Base-by-base conservation (phyloP, 2,329 filamentous ascomycete species). In the Venturia pyrina region DNA sequence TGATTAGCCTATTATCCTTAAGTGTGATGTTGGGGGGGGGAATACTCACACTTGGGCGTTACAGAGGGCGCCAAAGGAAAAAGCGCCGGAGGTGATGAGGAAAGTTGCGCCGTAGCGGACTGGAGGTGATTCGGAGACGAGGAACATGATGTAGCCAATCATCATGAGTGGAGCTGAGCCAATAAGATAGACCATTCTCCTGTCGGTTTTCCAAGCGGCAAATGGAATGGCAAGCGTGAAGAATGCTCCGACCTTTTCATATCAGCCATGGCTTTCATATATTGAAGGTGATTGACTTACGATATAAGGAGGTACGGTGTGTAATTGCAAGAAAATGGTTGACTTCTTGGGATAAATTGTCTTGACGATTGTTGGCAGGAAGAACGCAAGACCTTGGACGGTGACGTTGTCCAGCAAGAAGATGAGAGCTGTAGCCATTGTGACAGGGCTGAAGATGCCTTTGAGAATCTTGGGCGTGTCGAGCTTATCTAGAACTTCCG, bases 31-130 rank as follows among this genome's bases (percentile, higher is more conserved):
- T 7, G 3, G 4, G 24, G 3, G 4, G 24, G 28, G 8, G 48
- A 10, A 24, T 15, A 53, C 48, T 53, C 3, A 53, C 0, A 83
- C 85, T 65, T 90, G 83, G 0, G 87, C 87, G 68, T 88, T 89
- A 69, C 82, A 84, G 15, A 91, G 80, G 0, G 87, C 81, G 0
- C 87, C 88, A 59, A 85, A 82, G 3, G 83, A 75, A 70, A 89
- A 90, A 5, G 85, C 83, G 0, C 86, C 87, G 8, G 80, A 79
- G 1, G 87, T 83, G 65, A 90, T 86, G 66, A 91, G 74, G 75
- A 91, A 91, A 0, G 87, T 88, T 0, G 87, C 89, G 0, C 82
- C 88, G 72, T 91, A 91, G 21, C 87, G 83, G 1, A 85, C 83
- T 37, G 78, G 76, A 0, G 79, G 68, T 63, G 83, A 67, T 2